Base-by-base conservation (phyloP, 345 rosid species). In the Bretschneidera sinensis region DNA sequence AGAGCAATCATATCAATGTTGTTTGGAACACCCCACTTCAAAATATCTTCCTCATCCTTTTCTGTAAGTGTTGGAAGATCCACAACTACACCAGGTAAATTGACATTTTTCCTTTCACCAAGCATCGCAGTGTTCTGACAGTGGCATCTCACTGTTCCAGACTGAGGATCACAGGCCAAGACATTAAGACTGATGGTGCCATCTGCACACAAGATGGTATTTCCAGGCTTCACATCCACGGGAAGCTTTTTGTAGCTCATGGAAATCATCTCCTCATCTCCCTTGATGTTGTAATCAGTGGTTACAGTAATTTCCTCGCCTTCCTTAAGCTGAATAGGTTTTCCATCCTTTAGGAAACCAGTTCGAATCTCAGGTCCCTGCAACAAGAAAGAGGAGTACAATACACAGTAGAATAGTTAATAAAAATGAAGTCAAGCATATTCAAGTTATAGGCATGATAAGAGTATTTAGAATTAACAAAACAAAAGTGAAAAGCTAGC, bases 181-280 rank as follows among this genome's bases (percentile, higher is more conserved):
- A 91, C 97, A 31, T 74, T 62, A 28, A 91, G 83, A 55, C 82
- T 77, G 56, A 91, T 87, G 64, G 96, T 91, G 64, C 97, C 97
- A 74, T 90, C 96, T 0, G 97, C 88, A 67, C 97, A 85, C 51
- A 91, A 78, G 48, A 91, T 81, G 65, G 76, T 81, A 67, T 85
- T 85, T 31, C 96, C 87, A 4, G 96, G 91, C 73, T 81, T 79
- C 59, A 88, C 76, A 64, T 88, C 92, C 54, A 82, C 69, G 54
- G 91, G 86, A 67, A 91, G 76, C 76, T 91, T 91, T 60, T 87
- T 82, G 71, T 91, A 91, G 82, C 96, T 88, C 97, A 91, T 91
- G 71, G 91, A 76, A 33, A 91, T 88, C 61, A 78, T 84, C 18
- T 84, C 54, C n/a, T 71, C 74, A 56, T 81, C 73, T 21, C 97